A percentile compares a stretch with the other conserved stretches of the same genome.
These are phyloP conservation scores for Fraxinus velutina DNA, from an alignment of 305 asterid genomes.

Conservation along the genomic window DNA sequence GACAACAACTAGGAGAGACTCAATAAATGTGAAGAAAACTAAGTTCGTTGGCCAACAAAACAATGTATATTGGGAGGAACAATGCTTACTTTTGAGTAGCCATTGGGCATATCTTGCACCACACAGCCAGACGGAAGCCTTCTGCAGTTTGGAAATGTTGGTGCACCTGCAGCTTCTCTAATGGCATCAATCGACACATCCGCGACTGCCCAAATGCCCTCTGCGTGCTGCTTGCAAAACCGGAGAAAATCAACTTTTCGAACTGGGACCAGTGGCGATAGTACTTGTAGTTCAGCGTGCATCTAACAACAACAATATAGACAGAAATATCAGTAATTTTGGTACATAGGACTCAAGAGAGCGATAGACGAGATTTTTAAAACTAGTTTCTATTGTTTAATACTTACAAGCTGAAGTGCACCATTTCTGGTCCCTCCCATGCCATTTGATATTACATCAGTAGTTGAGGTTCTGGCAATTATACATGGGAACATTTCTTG, in stretches of 20 bases:
- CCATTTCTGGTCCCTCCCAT: constrained; percentile 95
- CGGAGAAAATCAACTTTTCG: constrained; percentile 80
- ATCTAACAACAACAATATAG: constrained; percentile 36
- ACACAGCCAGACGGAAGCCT: constrained; percentile 94
- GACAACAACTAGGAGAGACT: constrained; percentile 36
- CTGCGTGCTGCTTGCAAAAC: constrained; percentile 89
- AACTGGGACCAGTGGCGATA: constrained; percentile 81
- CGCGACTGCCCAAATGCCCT: constrained; percentile 91
- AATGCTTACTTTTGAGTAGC: constrained; percentile 71
- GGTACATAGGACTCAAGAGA: neutral
- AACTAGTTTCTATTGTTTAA: neutral
- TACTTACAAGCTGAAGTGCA: constrained; percentile 77
- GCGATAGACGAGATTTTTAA: neutral
- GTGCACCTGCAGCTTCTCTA: constrained; percentile 38
- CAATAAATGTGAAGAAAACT: constrained; percentile 40
- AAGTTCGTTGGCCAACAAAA: constrained; percentile 36
- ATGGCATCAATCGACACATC: constrained; percentile 77
- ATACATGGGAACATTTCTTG: constrained; percentile 83
- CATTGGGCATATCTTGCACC: constrained; percentile 96
- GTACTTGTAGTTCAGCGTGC: constrained; percentile 80
- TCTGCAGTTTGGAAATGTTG: constrained; percentile 45
- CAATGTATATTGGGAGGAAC: constrained; percentile 22
- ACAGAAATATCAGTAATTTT: neutral
- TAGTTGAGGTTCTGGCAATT: constrained; percentile 66
- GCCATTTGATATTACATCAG: constrained; percentile 75